Evolutionary conservation across 1,139 yeast species (phyloP).

Genomic region (Insectozyma bohioensis): DNA sequence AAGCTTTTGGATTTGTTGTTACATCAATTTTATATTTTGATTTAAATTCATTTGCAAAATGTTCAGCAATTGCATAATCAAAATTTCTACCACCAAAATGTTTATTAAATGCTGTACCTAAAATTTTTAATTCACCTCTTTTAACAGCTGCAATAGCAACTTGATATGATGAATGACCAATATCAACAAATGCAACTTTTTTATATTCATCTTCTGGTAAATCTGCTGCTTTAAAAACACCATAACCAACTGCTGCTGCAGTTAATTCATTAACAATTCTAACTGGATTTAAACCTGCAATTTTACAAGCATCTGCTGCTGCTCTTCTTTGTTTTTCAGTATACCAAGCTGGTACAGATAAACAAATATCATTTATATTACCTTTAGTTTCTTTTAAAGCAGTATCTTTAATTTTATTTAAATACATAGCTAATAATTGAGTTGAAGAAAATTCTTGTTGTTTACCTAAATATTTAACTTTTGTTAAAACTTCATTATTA

Average conservation of each 20-base stretch:
- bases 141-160: constrained; percentile 89
- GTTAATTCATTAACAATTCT: constrained; percentile 96
- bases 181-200: constrained; percentile 90
- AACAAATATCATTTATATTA: constrained; percentile 79
- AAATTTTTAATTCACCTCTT: constrained; percentile 92
- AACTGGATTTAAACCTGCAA: constrained; percentile 97
- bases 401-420: constrained; percentile 84
- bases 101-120: constrained; percentile 91
- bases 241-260: constrained; percentile 99
- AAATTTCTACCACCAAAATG: constrained; percentile 98
- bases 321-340: constrained; percentile 97
- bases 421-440: constrained; percentile 92
- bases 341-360: constrained; percentile 97
- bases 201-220: constrained; percentile 91
- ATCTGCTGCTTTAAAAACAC: constrained; percentile 94
- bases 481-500: constrained; percentile 70
- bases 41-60: constrained; percentile 90
- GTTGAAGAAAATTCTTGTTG: constrained; percentile 79
- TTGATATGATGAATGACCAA: constrained; percentile 95
- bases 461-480: constrained; percentile 83
- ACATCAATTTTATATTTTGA: constrained; percentile 92
- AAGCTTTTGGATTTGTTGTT: constrained; percentile 89
- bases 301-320: constrained; percentile 89
- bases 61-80: constrained; percentile 90
- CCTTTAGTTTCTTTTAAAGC: constrained; percentile 82